phyloP scores from a whole-genome alignment of 192 early-diverging fungal species.

The Backusella luteola region DNA sequence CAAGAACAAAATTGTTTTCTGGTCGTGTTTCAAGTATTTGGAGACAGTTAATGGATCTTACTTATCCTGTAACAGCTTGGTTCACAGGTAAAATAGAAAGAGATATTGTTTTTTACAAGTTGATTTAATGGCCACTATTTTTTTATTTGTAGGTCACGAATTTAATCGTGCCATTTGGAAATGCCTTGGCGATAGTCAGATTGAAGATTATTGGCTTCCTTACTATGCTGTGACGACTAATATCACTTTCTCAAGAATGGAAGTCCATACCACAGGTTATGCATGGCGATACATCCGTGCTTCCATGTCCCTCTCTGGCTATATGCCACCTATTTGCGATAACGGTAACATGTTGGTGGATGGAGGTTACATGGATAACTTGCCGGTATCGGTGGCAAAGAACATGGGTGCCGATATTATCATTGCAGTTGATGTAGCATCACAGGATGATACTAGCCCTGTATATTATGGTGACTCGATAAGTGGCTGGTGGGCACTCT shows the following conservation, averaged over 20 bases:
- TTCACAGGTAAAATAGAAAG: constrained; percentile 61
- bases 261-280: constrained; percentile 88
- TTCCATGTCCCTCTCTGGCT: constrained; percentile 96
- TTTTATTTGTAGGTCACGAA: constrained; percentile 65
- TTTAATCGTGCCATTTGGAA: constrained; percentile 98
- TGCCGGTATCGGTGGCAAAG: constrained; percentile 80
- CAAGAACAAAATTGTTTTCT: constrained; percentile 82
- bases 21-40: constrained; percentile 78
- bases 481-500: constrained; percentile 88
- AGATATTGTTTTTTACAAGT: background rate
- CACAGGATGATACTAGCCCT: constrained; percentile 90
- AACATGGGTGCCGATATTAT: constrained; percentile 83
- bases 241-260: constrained; percentile 93
- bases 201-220: constrained; percentile 98
- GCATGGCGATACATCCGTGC: constrained; percentile 98
- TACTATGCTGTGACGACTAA: constrained; percentile 96
- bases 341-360: constrained; percentile 97
- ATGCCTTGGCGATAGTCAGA: constrained; percentile 86
- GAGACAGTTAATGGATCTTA: constrained; percentile 90
- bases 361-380: constrained; percentile 97
- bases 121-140: background rate
- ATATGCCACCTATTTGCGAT: constrained; percentile 94
- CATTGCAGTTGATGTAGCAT: constrained; percentile 94
- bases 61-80: constrained; percentile 91
- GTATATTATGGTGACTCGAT: constrained; percentile 89